Evolutionary conservation across 306 rosid genomes (phyloP).

Genomic region (Pachyrhizus erosus): DNA sequence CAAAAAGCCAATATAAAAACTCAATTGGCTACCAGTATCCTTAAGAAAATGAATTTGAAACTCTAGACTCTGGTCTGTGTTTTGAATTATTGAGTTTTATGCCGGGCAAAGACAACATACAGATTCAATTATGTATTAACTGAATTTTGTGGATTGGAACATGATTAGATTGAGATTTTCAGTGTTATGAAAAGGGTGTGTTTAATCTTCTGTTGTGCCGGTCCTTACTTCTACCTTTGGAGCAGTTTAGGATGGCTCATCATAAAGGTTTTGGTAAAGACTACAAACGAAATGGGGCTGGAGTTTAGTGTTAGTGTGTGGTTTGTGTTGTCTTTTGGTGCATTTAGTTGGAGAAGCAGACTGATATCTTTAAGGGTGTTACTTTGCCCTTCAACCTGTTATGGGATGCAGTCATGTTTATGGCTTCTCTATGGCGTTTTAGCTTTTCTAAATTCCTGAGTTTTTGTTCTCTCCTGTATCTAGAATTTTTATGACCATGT

Average conservation of each 20-base stretch:
- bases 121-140: not conserved
- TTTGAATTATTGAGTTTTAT: not conserved
- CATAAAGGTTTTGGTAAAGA: not conserved
- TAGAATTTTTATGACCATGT: not conserved
- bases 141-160: not conserved
- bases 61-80: not conserved
- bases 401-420: not conserved
- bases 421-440: not conserved
- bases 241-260: not conserved
- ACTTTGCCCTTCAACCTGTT: not conserved
- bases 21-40: not conserved
- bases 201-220: not conserved
- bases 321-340: not conserved
- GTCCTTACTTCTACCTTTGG: not conserved
- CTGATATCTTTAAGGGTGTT: slow-evolving; percentile 9
- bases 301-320: not conserved
- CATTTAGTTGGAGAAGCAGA: not conserved
- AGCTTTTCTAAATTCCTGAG: not conserved
- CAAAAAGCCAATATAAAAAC: not conserved
- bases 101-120: not conserved
- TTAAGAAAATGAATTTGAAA: not conserved
- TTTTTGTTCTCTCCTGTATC: not conserved
- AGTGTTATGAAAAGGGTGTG: not conserved
- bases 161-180: not conserved
- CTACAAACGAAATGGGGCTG: not conserved